Evolutionary conservation across 2,329 filamentous ascomycete species (phyloP).

Genomic region (Periconia sp.): DNA sequence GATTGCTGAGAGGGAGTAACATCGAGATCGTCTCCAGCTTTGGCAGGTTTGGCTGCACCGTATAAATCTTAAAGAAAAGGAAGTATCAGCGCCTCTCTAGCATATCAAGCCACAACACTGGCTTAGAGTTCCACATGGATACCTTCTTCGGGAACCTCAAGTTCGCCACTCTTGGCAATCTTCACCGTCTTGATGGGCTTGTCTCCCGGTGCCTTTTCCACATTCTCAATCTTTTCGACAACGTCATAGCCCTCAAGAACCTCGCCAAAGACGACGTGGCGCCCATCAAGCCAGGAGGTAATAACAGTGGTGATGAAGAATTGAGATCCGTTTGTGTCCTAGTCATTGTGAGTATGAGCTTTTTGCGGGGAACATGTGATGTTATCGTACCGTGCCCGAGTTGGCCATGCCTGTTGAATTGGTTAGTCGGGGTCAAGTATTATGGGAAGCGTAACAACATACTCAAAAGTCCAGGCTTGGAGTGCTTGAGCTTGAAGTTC

Average conservation of each 20-base stretch:
- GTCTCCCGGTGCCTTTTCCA: constrained; percentile 65
- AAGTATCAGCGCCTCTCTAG: constrained; percentile 47
- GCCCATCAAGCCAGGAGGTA: constrained; percentile 80
- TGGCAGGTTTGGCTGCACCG: constrained; percentile 46
- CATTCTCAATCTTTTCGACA: constrained; percentile 76
- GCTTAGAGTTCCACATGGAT: constrained; percentile 85
- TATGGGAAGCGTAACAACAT: constrained; percentile 33
- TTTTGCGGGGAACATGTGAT: constrained; percentile 39
- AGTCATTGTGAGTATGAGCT: neutral
- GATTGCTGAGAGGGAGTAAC: constrained; percentile 30
- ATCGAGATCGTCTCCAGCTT: constrained; percentile 47
- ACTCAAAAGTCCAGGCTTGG: constrained; percentile 77
- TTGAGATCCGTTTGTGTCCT: constrained; percentile 83
- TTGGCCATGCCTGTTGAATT: constrained; percentile 70
- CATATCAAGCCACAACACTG: constrained; percentile 30
- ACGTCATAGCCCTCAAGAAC: constrained; percentile 84
- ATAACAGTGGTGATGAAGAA: constrained; percentile 89
- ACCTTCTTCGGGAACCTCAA: constrained; percentile 86
- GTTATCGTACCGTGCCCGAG: constrained; percentile 52
- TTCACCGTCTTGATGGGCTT: constrained; percentile 70
- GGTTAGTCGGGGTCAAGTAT: neutral
- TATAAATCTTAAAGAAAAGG: constrained; percentile 46
- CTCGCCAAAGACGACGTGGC: constrained; percentile 86
- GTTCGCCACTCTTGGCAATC: constrained; percentile 81
- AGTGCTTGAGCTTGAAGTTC: constrained; percentile 95